Percentiles rank a stretch among this genome's conserved stretches.
Evolutionary conservation across 768 basidiomycete genomes (phyloP).

Genomic region (Russula earlei): DNA sequence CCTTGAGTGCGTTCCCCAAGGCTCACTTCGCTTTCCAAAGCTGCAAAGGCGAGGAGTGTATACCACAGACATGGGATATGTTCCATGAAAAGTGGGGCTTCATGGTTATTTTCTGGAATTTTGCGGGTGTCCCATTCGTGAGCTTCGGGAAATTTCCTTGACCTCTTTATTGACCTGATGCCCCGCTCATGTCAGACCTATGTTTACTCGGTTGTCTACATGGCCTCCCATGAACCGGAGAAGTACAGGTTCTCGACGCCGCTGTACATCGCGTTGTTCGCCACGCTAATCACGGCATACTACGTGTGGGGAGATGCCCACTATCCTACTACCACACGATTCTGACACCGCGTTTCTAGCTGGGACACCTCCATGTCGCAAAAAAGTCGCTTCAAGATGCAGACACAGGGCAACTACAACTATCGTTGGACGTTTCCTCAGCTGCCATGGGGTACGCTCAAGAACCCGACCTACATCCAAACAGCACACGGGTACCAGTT

Average conservation of each 20-base stretch:
- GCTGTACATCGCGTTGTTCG: constrained; percentile 62
- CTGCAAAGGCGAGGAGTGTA: constrained; percentile 89
- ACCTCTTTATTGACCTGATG: constrained; percentile 1
- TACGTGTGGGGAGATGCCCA: constrained; percentile 51
- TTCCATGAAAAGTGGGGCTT: constrained; percentile 99
- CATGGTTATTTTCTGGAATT: constrained; percentile 98
- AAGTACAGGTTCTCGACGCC: constrained; percentile 79
- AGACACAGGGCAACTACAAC: constrained; percentile 76
- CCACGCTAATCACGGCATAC: constrained; percentile 74
- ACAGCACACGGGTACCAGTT: constrained; percentile 76
- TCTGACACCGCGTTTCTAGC: constrained; percentile 30
- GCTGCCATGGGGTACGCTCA: constrained; percentile 68
- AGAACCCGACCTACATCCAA: constrained; percentile 87
- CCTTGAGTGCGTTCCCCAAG: neutral
- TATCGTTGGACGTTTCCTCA: constrained; percentile 93
- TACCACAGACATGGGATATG: constrained; percentile 99
- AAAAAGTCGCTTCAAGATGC: constrained; percentile 97
- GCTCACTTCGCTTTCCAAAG: constrained; percentile 34
- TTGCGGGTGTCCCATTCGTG: constrained; percentile 88
- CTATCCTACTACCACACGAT: neutral
- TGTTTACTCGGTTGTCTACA: constrained; percentile 94
- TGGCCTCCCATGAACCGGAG: constrained; percentile 88
- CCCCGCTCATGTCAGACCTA: constrained; percentile 55
- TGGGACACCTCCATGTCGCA: constrained; percentile 96
- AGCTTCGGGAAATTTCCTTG: constrained; percentile 25